A percentile compares a stretch with the other conserved stretches of the same genome.
Evolutionary conservation across 768 basidiomycete genomes (phyloP).

Genomic region (Amanita muscaria): DNA sequence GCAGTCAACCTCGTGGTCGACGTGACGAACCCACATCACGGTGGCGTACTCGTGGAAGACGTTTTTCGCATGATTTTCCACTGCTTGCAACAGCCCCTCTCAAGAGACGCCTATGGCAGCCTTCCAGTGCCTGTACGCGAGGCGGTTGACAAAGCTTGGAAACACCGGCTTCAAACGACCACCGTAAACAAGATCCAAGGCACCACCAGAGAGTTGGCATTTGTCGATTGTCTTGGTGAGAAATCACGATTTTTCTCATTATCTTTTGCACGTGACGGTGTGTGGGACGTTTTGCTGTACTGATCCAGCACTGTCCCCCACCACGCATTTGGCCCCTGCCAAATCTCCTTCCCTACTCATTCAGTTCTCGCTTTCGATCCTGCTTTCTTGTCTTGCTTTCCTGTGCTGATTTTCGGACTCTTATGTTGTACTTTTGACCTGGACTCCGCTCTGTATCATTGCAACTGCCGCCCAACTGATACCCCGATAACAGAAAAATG

Average conservation of each 20-base stretch:
- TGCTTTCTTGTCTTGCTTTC: conserved; percentile 4
- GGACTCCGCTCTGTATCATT: not conserved
- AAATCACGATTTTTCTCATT: conserved; percentile 1
- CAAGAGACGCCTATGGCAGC: conserved; percentile 6
- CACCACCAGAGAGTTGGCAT: conserved; percentile 4
- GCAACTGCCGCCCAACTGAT: not conserved
- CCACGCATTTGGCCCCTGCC: not conserved
- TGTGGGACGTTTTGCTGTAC: conserved; percentile 3
- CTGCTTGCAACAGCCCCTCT: not conserved
- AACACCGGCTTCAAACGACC: not conserved
- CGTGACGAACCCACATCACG: conserved; percentile 6
- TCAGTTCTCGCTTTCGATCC: not conserved
- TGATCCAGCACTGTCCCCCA: not conserved
- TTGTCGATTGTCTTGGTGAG: conserved; percentile 10
- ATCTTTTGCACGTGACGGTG: not conserved
- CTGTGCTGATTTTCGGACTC: not conserved
- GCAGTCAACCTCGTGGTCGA: conserved; percentile 5
- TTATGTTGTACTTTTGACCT: not conserved
- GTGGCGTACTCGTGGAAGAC: conserved; percentile 1
- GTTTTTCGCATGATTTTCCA: not conserved
- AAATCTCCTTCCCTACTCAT: not conserved
- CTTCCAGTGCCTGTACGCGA: not conserved
- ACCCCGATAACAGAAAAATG: not conserved
- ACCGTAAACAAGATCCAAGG: not conserved
- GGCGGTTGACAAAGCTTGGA: conserved; percentile 4